Evolutionary conservation across 129 eudicot genomes (phyloP).

Genomic region (Tagetes patula): DNA sequence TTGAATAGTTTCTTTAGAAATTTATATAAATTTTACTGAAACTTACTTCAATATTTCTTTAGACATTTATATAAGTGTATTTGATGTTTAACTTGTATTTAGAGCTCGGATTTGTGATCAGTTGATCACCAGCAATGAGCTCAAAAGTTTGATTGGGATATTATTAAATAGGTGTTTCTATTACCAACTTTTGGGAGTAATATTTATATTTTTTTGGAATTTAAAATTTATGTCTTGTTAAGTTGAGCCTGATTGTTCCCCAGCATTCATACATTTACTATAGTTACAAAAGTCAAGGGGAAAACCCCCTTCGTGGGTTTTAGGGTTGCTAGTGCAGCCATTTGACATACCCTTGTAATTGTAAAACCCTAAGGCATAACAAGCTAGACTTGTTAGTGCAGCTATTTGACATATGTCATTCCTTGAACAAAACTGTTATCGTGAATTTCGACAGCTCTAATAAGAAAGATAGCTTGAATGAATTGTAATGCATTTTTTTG

Average conservation of each 20-base stretch:
- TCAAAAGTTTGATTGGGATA: constrained; percentile 5
- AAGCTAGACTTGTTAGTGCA: constrained; percentile 1
- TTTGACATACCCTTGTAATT: not conserved
- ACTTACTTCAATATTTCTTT: not conserved
- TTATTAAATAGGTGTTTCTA: not conserved
- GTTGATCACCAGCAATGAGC: not conserved
- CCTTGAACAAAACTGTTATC: not conserved
- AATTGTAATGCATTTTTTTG: constrained; percentile 1
- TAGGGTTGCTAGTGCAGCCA: not conserved
- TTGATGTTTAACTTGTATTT: constrained; percentile 1
- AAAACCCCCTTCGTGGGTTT: not conserved
- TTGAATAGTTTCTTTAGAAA: not conserved
- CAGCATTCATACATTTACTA: not conserved
- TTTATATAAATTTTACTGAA: not conserved
- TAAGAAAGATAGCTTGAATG: not conserved
- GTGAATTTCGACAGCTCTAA: not conserved
- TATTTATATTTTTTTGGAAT: not conserved
- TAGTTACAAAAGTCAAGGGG: not conserved
- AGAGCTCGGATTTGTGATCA: not conserved
- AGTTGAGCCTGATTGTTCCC: not conserved
- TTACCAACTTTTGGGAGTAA: not conserved
- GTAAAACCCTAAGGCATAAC: not conserved
- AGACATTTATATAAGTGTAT: not conserved
- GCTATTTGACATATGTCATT: not conserved
- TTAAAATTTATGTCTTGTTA: not conserved